A percentile compares a stretch with the other conserved stretches of the same genome.
These are phyloP conservation scores for Hygrocybe punicea DNA, from an alignment of 768 basidiomycete species.

Conservation along the genomic window DNA sequence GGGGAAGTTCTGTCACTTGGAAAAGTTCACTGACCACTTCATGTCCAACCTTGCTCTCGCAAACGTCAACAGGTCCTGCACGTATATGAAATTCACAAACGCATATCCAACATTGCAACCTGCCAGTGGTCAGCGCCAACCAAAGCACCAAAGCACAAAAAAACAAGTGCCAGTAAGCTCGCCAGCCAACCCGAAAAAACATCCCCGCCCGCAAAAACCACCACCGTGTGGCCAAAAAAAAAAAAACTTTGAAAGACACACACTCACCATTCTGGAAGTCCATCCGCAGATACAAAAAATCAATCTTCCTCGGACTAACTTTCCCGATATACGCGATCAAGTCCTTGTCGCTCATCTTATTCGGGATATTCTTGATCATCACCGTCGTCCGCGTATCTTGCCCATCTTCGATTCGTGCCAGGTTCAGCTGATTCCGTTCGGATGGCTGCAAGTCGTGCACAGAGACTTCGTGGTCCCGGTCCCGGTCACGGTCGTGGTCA, in stretches of 20 bases:
- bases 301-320: conserved; percentile 73
- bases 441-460: conserved; percentile 10
- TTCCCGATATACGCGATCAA: conserved; percentile 62
- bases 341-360: conserved; percentile 82
- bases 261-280: conserved; percentile 74
- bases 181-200: not conserved
- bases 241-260: not conserved
- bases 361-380: conserved; percentile 91
- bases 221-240: not conserved
- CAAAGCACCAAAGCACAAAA: not conserved
- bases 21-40: conserved; percentile 60
- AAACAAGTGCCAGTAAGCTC: conserved; percentile 5
- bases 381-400: conserved; percentile 79
- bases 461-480: not conserved
- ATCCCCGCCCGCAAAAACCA: too few relatives aligned
- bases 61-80: conserved; percentile 72
- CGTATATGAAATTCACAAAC: conserved; percentile 85
- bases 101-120: conserved; percentile 80
- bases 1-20: not conserved
- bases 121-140: conserved; percentile 21
- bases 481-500: not conserved
- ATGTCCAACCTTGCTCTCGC: conserved; percentile 70
- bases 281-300: conserved; percentile 86
- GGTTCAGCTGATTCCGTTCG: conserved; percentile 52
- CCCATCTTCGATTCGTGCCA: conserved; percentile 71